Evolutionary conservation across 148 eudicot species (phyloP).

Genomic region (Persicaria maculosa): DNA sequence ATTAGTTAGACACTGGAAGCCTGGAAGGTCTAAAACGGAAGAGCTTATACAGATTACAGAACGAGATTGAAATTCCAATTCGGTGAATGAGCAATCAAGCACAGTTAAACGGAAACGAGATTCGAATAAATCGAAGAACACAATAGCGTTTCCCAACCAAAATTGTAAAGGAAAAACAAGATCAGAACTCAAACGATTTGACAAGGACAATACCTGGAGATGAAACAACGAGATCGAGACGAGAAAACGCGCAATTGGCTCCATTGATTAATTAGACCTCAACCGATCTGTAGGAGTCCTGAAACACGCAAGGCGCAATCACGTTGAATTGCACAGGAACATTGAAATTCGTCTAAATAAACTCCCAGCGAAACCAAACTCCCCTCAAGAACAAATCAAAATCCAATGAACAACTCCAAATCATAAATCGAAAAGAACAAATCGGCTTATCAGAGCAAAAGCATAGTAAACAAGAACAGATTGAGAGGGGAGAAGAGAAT

Average conservation of each 20-base stretch:
- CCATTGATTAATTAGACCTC: too few relatives aligned
- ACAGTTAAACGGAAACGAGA: neutral
- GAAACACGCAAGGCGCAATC: neutral
- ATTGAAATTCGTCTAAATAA: neutral
- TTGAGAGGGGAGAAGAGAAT: neutral
- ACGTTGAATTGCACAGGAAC: neutral
- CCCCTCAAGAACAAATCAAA: neutral
- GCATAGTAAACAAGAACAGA: neutral
- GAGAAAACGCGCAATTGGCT: neutral
- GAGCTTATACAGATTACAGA: neutral
- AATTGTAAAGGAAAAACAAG: neutral
- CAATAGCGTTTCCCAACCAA: neutral
- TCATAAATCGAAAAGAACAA: neutral
- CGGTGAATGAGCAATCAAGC: neutral
- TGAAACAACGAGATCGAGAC: neutral
- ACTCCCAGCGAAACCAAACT: neutral
- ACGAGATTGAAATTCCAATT: neutral
- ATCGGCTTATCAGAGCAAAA: neutral
- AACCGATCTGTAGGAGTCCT: too few relatives aligned
- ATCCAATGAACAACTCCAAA: neutral
- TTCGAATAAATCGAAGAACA: neutral
- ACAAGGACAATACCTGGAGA: conserved; percentile 1
- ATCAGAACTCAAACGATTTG: neutral
- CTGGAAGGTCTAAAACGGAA: too few relatives aligned
- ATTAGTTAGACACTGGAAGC: too few relatives aligned